phyloP scores from a whole-genome alignment of 2,329 filamentous ascomycete genomes.

The Phyllosticta citriasiana region DNA sequence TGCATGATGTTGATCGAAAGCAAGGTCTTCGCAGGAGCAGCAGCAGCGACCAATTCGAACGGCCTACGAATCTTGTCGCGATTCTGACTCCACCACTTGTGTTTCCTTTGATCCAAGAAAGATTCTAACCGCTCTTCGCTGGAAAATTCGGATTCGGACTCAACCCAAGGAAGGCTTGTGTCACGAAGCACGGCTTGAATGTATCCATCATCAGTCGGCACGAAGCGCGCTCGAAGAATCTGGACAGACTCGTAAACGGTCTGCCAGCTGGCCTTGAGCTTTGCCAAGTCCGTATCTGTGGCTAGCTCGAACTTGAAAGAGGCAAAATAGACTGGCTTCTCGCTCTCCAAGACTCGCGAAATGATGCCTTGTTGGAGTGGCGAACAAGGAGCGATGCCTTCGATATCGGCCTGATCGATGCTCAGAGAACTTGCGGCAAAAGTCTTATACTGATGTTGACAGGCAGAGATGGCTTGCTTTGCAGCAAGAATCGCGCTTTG shows the following conservation, averaged over 20 bases:
- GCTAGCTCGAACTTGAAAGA: conserved; percentile 54
- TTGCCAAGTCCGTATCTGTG: conserved; percentile 32
- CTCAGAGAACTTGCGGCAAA: conserved; percentile 44
- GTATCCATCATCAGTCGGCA: conserved; percentile 63
- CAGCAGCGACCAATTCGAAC: conserved; percentile 41
- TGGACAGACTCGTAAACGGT: conserved; percentile 43
- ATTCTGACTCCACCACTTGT: conserved; percentile 48
- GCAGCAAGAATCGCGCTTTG: conserved; percentile 36
- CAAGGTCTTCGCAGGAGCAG: conserved; percentile 19
- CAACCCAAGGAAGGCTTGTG: conserved; percentile 35
- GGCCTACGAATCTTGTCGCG: conserved; percentile 39
- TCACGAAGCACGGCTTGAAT: conserved; percentile 58
- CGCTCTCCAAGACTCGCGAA: conserved; percentile 52
- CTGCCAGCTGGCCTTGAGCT: conserved; percentile 50
- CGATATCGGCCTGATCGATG: conserved; percentile 46
- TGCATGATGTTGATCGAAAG: conserved; percentile 70
- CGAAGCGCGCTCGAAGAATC: conserved; percentile 63
- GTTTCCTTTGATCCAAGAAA: conserved; percentile 28
- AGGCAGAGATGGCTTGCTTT: conserved; percentile 53
- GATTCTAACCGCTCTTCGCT: conserved; percentile 23
- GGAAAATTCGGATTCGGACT: conserved; percentile 19
- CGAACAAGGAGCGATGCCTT: conserved; percentile 72
- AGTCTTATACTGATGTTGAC: conserved; percentile 50
- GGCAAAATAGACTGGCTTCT: conserved; percentile 62
- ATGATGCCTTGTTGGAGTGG: conserved; percentile 82